Percentiles rank a stretch among this genome's conserved stretches.
Conservation (phyloP, 202 grass and related monocot species). For the Thinopyrum obtusiflorum region DNA sequence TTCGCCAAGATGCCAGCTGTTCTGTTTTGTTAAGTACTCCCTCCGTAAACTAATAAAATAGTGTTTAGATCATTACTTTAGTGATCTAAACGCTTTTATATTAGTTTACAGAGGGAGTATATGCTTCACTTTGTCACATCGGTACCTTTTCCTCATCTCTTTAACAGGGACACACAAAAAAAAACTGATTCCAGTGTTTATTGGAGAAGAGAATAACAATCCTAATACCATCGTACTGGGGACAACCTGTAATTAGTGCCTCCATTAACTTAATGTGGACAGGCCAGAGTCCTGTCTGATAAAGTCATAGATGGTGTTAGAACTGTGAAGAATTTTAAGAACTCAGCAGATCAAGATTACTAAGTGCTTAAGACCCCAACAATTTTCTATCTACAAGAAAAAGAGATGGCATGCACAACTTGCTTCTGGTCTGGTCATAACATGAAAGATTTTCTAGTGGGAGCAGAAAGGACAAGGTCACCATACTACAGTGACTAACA, state of each 20-base stretch:
- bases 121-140: no score
- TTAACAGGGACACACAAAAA: not conserved
- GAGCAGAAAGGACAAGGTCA: slow-evolving; percentile 28
- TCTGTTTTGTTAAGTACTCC: no score
- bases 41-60: no score
- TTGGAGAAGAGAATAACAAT: not conserved
- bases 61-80: no score
- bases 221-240: not conserved
- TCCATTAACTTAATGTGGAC: no score
- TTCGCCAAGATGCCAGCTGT: no score
- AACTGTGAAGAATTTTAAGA: not conserved
- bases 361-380: not conserved
- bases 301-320: not conserved
- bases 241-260: not conserved
- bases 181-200: not conserved
- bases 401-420: not conserved
- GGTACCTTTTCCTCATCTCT: no score
- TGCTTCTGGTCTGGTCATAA: not conserved
- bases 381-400: no score
- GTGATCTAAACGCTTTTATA: no score
- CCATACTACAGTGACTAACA: slow-evolving; percentile 38
- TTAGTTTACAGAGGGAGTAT: no score
- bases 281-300: not conserved
- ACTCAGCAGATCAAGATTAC: not conserved
- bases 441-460: slow-evolving; percentile 26